Conservation (phyloP, 345 rosid species). For the Syzygium aqueum region DNA sequence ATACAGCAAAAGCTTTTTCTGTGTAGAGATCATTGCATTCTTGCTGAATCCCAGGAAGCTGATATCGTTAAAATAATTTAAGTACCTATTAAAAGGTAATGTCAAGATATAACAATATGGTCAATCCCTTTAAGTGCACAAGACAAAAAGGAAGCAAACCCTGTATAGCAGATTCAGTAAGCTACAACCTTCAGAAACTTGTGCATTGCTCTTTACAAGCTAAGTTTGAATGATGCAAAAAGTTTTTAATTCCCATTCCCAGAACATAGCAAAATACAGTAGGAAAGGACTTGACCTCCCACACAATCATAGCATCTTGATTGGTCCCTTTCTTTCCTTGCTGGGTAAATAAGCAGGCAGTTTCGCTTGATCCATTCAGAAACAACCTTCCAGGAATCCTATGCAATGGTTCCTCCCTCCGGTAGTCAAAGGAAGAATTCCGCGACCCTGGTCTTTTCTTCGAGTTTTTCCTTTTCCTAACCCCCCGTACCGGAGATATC, state of each 20-base stretch:
- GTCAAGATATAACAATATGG: background rate
- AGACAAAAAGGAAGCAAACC: background rate
- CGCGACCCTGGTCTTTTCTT: constrained; percentile 32
- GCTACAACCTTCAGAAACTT: background rate
- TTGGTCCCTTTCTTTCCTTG: constrained; percentile 94
- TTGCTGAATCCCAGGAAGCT: background rate
- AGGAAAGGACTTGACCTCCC: constrained; percentile 48
- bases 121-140: background rate
- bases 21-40: background rate
- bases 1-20: background rate
- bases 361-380: constrained; percentile 41
- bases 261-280: background rate
- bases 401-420: constrained; percentile 24
- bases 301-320: constrained; percentile 90
- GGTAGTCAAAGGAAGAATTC: constrained; percentile 17
- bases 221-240: background rate
- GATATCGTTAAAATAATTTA: background rate
- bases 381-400: constrained; percentile 44
- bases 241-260: background rate
- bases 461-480: constrained; percentile 63
- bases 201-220: background rate
- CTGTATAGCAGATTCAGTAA: background rate
- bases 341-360: constrained; percentile 69
- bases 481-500: constrained; percentile 48
- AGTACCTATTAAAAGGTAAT: background rate